phyloP scores from a whole-genome alignment of 2,329 filamentous ascomycete species.

The Fusarium concolor region DNA sequence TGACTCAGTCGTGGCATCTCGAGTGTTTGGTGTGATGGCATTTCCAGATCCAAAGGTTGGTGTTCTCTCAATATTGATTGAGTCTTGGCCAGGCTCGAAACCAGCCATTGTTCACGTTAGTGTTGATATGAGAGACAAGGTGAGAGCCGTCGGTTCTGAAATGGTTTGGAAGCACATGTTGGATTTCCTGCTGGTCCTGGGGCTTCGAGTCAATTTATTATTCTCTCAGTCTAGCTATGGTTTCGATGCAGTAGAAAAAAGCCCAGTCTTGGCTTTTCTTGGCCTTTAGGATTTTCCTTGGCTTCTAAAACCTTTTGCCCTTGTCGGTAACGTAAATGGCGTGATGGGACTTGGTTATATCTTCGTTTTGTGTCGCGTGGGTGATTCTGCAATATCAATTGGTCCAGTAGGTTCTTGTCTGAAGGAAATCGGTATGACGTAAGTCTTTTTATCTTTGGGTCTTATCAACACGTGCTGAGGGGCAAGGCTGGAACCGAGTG shows the following conservation, averaged over 20 bases:
- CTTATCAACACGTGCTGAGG: constrained; percentile 37
- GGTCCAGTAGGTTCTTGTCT: constrained; percentile 32
- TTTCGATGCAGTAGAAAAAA: not conserved
- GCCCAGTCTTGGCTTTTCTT: constrained; percentile 17
- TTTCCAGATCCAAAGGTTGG: constrained; percentile 22
- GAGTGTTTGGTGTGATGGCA: constrained; percentile 20
- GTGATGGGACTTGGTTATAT: not conserved
- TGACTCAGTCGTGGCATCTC: not conserved
- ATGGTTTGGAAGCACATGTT: constrained; percentile 10
- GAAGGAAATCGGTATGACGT: constrained; percentile 34
- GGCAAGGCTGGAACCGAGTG: constrained; percentile 9
- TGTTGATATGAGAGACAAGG: not conserved
- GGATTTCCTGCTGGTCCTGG: not conserved
- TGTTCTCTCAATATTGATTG: constrained; percentile 18
- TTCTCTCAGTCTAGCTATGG: not conserved
- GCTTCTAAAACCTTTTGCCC: constrained; percentile 1
- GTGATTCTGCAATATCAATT: constrained; percentile 32
- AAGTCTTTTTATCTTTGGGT: not conserved
- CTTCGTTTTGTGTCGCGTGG: constrained; percentile 31
- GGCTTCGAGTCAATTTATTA: constrained; percentile 16
- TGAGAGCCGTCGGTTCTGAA: not conserved
- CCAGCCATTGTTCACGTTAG: constrained; percentile 20
- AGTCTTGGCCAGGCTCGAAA: not conserved
- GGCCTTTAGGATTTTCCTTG: not conserved
- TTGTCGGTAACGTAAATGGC: constrained; percentile 10